Conservation (phyloP, 345 rosid genomes). For the Chamaenerion angustifolium region DNA sequence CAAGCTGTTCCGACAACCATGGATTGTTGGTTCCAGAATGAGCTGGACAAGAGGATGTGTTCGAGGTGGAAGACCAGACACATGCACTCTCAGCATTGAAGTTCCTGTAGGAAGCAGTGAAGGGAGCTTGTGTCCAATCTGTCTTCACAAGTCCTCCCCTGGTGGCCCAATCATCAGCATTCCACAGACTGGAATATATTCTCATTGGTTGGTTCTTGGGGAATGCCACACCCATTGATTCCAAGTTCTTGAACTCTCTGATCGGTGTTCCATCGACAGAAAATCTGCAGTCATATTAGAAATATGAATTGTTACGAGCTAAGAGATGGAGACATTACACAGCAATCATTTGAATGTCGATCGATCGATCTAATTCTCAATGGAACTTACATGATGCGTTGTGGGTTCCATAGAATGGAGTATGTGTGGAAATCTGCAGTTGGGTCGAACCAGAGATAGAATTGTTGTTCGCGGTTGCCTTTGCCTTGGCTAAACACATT, state of each 20-base stretch:
- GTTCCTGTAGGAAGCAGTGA: slow-evolving; percentile 42
- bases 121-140: slow-evolving; percentile 49
- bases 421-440: slow-evolving; percentile 47
- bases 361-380: too few relatives aligned
- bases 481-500: slow-evolving; percentile 44
- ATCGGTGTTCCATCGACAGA: slow-evolving; percentile 44
- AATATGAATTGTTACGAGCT: background rate
- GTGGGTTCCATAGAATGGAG: slow-evolving; percentile 49
- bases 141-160: slow-evolving; percentile 50
- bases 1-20: slow-evolving; percentile 34
- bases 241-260: slow-evolving; percentile 51
- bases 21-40: slow-evolving; percentile 3
- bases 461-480: slow-evolving; percentile 56
- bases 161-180: slow-evolving; percentile 55
- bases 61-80: slow-evolving; percentile 23
- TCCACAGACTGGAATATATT: slow-evolving; percentile 49
- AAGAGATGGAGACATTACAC: too few relatives aligned
- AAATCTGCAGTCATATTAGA: slow-evolving; percentile 16
- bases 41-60: slow-evolving; percentile 20
- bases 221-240: slow-evolving; percentile 29
- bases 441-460: slow-evolving; percentile 54
- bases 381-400: slow-evolving; percentile 31
- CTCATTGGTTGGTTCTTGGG: slow-evolving; percentile 43
- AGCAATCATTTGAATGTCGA: too few relatives aligned
- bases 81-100: slow-evolving; percentile 30